Evolutionary conservation across 208 protist species (phyloP).

Genomic region (Trypanosoma mega): DNA sequence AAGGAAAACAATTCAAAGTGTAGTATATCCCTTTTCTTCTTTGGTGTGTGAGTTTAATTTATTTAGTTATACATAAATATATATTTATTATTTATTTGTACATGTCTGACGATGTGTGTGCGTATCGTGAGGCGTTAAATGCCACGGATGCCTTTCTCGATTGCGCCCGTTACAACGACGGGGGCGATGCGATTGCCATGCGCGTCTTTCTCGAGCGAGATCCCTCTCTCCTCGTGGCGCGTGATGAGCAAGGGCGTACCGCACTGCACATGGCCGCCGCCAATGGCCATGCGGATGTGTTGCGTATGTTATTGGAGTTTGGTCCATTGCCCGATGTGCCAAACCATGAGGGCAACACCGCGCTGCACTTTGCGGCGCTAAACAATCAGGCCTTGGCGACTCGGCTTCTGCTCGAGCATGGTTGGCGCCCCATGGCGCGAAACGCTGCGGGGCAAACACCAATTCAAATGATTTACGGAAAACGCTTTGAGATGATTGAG

Average conservation of each 20-base stretch:
- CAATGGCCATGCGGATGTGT: conserved; percentile 73
- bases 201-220: conserved; percentile 43
- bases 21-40: no score
- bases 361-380: conserved; percentile 87
- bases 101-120: conserved; percentile 42
- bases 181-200: conserved; percentile 52
- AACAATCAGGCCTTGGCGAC: conserved; percentile 77
- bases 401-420: conserved; percentile 46
- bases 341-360: conserved; percentile 86
- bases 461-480: conserved; percentile 79
- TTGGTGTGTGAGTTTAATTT: no score
- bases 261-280: conserved; percentile 86
- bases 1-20: no score
- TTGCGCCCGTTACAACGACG: conserved; percentile 85
- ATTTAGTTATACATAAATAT: no score
- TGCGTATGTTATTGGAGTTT: conserved; percentile 74
- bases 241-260: conserved; percentile 75
- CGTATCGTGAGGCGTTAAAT: conserved; percentile 51
- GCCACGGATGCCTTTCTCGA: conserved; percentile 78
- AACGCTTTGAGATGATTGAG: conserved; percentile 84
- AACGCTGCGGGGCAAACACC: conserved; percentile 69
- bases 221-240: conserved; percentile 53
- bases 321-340: conserved; percentile 54
- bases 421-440: conserved; percentile 52
- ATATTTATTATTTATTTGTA: no score